Evolutionary conservation across 148 eudicot genomes (phyloP), one percentile per base, ranked within the genome.

Genomic region (Vaccinium darrowii): DNA sequence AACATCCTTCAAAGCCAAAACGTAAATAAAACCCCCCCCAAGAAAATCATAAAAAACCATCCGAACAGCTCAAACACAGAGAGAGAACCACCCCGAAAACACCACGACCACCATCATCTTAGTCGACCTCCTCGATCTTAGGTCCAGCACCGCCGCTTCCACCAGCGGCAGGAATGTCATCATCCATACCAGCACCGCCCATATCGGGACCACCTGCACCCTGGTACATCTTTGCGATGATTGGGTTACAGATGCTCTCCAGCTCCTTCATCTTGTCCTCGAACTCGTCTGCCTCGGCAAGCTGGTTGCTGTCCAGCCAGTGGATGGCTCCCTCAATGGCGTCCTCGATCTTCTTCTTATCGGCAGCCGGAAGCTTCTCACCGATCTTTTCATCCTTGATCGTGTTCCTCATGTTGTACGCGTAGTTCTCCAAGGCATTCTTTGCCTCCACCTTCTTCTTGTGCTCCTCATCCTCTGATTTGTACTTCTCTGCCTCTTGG

Each of bases 231-330:
- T 84, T 87, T 0, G 87, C 81, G 8, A 84, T 88, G 30, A 88
- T 88, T 0, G 89, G 89, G 69, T 88, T 85, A 67, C 89, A 85
- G 82, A 88, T 65, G 72, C 80, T 81, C 85, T 82, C 86, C 63
- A 88, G 65, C 71, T 81, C 90, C 87, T 88, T 86, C 87, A 79
- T 63, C 71, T 86, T 86, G 78, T 88, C 87, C 23, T 88, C 85
- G 47, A 88, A 85, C 27, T 88, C 87, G 5, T 88, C 87, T 3
- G 85, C 87, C 73, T 88, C 90, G 0, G 88, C 88, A 63, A 86
- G 81, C 84, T 88, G 90, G 83, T 88, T 88, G 36, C 87, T n/a
- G 13, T 88, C 90, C 82, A 88, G 53, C 90, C 90, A 88, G 79
- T 71, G 83, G 67, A 86, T 83, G 25, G 87, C 65, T 81, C 85